Evolutionary conservation across 192 early-diverging fungal genomes (phyloP).

Genomic region (Coemansia umbellata): DNA sequence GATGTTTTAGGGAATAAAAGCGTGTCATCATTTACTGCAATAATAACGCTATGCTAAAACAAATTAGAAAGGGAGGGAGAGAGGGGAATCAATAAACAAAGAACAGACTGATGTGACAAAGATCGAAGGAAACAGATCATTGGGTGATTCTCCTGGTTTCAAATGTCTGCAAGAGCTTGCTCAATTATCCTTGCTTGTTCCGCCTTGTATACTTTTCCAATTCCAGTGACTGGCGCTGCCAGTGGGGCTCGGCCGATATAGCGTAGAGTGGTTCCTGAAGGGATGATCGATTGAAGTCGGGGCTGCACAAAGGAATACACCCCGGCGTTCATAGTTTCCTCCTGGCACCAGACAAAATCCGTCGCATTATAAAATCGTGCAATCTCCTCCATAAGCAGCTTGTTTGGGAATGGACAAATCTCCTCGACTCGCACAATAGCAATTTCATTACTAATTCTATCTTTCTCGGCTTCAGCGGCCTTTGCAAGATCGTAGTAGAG

Average conservation of each 20-base stretch:
- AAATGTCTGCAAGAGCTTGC: conserved; percentile 42
- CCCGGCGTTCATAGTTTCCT: conserved; percentile 94
- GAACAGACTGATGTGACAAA: no score
- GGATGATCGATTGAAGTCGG: conserved; percentile 71
- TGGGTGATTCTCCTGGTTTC: no score
- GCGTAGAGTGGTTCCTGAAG: conserved; percentile 42
- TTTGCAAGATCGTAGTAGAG: conserved; percentile 90
- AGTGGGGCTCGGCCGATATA: conserved; percentile 74
- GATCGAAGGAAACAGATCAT: no score
- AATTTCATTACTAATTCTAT: conserved; percentile 56
- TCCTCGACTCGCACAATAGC: conserved; percentile 90
- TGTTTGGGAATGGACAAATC: conserved; percentile 83
- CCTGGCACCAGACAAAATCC: conserved; percentile 77
- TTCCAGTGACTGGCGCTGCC: conserved; percentile 79
- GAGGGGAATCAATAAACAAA: no score
- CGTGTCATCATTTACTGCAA: no score
- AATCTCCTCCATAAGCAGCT: conserved; percentile 62
- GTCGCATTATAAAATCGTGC: conserved; percentile 58
- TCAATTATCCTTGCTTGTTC: conserved; percentile 61
- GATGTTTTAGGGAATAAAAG: no score
- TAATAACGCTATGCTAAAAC: no score
- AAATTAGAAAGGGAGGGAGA: no score
- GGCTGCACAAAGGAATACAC: conserved; percentile 85
- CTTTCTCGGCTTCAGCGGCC: conserved; percentile 54
- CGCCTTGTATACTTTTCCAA: conserved; percentile 62